Conservation (phyloP, 192 early-diverging fungal species). For the Cetraspora pellucida region DNA sequence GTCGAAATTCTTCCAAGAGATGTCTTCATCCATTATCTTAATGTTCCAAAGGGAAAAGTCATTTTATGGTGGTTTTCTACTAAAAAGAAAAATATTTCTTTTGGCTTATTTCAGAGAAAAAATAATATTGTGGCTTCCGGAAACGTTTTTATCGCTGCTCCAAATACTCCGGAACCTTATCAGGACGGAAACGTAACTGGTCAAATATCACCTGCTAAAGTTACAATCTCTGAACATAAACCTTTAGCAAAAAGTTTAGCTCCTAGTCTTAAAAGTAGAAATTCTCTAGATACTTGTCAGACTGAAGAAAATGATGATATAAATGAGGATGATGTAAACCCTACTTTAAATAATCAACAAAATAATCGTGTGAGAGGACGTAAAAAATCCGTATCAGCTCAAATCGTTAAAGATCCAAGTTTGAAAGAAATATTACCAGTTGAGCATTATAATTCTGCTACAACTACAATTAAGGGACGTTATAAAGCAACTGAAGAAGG, state of each 20-base stretch:
- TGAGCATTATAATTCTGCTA: slow-evolving; percentile 84
- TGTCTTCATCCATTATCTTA: slow-evolving; percentile 83
- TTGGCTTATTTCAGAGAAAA: slow-evolving; percentile 71
- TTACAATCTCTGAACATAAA: not conserved
- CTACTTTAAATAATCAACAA: slow-evolving; percentile 43
- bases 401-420: slow-evolving; percentile 63
- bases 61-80: slow-evolving; percentile 94
- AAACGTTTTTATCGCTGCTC: slow-evolving; percentile 35
- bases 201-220: not conserved
- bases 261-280: slow-evolving; percentile 34
- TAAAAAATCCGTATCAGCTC: slow-evolving; percentile 51
- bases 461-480: slow-evolving; percentile 80
- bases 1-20: slow-evolving; percentile 76
- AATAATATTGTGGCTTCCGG: slow-evolving; percentile 17
- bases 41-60: slow-evolving; percentile 73
- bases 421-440: slow-evolving; percentile 79
- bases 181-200: not conserved
- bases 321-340: slow-evolving; percentile 8
- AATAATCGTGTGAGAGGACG: slow-evolving; percentile 34
- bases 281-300: slow-evolving; percentile 43
- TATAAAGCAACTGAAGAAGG: slow-evolving; percentile 76
- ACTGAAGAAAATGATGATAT: slow-evolving; percentile 44
- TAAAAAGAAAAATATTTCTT: slow-evolving; percentile 87
- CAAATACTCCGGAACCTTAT: slow-evolving; percentile 32
- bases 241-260: not conserved